A percentile compares a stretch with the other conserved stretches of the same genome.
phyloP scores from a whole-genome alignment of 768 basidiomycete genomes.

The Termitomyces sp. region DNA sequence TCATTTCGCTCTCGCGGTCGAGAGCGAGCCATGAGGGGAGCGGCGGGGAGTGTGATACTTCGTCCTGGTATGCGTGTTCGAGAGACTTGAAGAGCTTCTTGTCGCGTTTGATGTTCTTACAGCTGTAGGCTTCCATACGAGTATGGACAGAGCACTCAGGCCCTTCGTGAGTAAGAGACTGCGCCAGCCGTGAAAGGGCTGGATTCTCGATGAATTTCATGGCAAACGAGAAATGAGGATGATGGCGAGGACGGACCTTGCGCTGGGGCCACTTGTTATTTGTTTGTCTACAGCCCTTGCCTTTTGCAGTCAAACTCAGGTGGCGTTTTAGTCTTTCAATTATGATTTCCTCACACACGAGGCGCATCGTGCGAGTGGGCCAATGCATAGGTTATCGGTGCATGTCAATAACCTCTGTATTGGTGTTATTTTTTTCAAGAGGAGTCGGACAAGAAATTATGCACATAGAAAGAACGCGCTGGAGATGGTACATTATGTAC shows the following conservation, averaged over 20 bases:
- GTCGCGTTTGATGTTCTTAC: slow-evolving; percentile 96
- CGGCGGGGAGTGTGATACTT: slow-evolving; percentile 78
- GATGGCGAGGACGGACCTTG: not conserved
- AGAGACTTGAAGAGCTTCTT: slow-evolving; percentile 93
- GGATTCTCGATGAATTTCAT: slow-evolving; percentile 93
- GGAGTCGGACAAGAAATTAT: no score
- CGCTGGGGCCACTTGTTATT: not conserved
- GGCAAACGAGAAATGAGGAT: slow-evolving; percentile 1
- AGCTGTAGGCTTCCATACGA: slow-evolving; percentile 93
- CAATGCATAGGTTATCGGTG: no score
- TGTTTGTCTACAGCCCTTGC: not conserved
- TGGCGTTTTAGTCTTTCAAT: not conserved
- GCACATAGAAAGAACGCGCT: no score
- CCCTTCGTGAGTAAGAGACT: slow-evolving; percentile 79
- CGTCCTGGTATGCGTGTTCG: slow-evolving; percentile 81
- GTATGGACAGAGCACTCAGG: slow-evolving; percentile 87
- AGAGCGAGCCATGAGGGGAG: slow-evolving; percentile 74
- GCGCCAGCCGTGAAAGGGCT: slow-evolving; percentile 70
- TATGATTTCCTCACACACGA: no score
- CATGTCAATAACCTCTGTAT: no score
- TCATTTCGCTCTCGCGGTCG: slow-evolving; percentile 67
- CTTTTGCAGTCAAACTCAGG: not conserved
- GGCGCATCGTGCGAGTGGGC: no score
- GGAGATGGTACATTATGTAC: no score
- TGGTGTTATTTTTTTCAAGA: no score